phyloP scores from a whole-genome alignment of 345 rosid species.

The Brassica napus region Da-Ae NC_063438.1:24757001-24757500 shows the following conservation, averaged over 20 bases:
- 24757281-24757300: constrained; percentile 83
- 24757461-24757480: not conserved
- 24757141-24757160: constrained; percentile 74
- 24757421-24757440: constrained; percentile 63
- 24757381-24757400: constrained; percentile 88
- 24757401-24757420: constrained; percentile 68
- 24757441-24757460: constrained; percentile 29
- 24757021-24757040: constrained; percentile 80
- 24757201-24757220: not conserved
- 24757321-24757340: constrained; percentile 98
- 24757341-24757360: constrained; percentile 86
- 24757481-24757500: no score
- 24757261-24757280: constrained; percentile 86
- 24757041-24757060: constrained; percentile 78
- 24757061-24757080: constrained; percentile 83
- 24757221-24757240: constrained; percentile 78
- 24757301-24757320: constrained; percentile 93
- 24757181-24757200: not conserved
- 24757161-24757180: constrained; percentile 14
- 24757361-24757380: constrained; percentile 81
- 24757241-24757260: constrained; percentile 81
- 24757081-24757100: constrained; percentile 86
- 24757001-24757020: constrained; percentile 93
- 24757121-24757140: constrained; percentile 84
- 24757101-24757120: constrained; percentile 73